Evolutionary conservation across 768 basidiomycete genomes (phyloP), one percentile per base, ranked within the genome.

Genomic region (Tephrocybe sp.): DNA sequence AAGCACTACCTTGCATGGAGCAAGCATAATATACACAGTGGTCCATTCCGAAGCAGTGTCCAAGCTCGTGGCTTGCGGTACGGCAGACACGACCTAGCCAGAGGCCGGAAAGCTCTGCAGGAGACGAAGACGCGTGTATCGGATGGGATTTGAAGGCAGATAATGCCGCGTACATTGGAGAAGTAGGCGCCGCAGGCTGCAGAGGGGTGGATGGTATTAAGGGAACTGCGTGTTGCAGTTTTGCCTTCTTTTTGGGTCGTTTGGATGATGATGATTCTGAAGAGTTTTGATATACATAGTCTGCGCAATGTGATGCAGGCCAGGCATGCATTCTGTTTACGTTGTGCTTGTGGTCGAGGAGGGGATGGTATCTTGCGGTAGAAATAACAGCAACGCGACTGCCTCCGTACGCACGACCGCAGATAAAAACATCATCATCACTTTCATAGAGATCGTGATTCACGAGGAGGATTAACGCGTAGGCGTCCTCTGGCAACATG

Each of bases 31-130:
- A 70, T 2, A 68, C 62, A 49, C 69, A 70, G 49, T 71, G 69
- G 37, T 73, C 67, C n/a, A 71, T 67, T 18, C 68, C 66, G 12
- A 68, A 63, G 49, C 68, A 67, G 62, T 78, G 76, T 44, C 76
- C 64, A 36, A 74, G 50, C 62, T 78, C 66, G 54, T 72, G 69
- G 42, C 62, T 62, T n/a, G 69, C 64, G 0, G 69, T 70, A 16
- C 64, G 64, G 37, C 68, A 69, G 15, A 67, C 60, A 8, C 71
- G 63, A 9, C 63, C 59, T 3, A 72, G 64, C 66, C 69, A 70
- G n/a, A 70, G 37, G 9, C 56, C 63, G 6, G 59, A 54, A 22
- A 66, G 55, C 2, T 52, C 39, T 22, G 44, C 47, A 16, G 52
- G 5, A 9, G 61, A 50, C 11, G 52, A 53, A 11, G 60, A 51